phyloP scores from a whole-genome alignment of 2,329 filamentous ascomycete species.

The Elsinoe batatas region DNA sequence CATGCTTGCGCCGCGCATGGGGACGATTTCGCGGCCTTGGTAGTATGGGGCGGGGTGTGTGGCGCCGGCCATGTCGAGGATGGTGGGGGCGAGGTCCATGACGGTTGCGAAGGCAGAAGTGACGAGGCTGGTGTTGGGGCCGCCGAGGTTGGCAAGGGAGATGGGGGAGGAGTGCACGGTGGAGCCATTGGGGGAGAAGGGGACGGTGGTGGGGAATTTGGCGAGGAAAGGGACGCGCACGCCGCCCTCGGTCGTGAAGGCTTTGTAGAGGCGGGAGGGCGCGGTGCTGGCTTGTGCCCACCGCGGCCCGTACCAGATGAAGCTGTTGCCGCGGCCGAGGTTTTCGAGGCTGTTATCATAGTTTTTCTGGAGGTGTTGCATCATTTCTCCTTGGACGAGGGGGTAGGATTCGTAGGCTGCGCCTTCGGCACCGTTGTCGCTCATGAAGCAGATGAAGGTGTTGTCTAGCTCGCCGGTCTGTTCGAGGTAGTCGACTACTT shows the following conservation, averaged over 20 bases:
- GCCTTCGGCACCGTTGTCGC: constrained; percentile 54
- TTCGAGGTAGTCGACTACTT: constrained; percentile 47
- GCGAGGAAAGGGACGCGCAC: constrained; percentile 46
- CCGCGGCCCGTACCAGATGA: constrained; percentile 51
- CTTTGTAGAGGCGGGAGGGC: constrained; percentile 40
- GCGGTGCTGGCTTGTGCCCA: constrained; percentile 48
- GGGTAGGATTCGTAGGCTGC: constrained; percentile 50
- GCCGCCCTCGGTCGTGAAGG: constrained; percentile 38
- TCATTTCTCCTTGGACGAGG: constrained; percentile 45
- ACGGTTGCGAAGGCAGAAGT: constrained; percentile 42
- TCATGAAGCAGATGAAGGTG: constrained; percentile 55
- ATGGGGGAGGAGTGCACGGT: not conserved
- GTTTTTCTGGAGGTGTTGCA: constrained; percentile 46
- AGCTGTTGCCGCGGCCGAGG: constrained; percentile 47
- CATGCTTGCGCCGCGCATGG: constrained; percentile 43
- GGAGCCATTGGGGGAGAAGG: constrained; percentile 14
- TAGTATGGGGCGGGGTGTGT: constrained; percentile 46
- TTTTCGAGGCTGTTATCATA: constrained; percentile 51
- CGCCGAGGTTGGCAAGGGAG: constrained; percentile 20
- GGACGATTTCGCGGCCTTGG: constrained; percentile 41
- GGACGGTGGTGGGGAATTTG: constrained; percentile 23
- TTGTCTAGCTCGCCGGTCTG: constrained; percentile 51
- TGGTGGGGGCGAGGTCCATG: constrained; percentile 35
- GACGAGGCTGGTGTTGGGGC: constrained; percentile 27
- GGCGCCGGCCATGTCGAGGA: constrained; percentile 40